phyloP scores from a whole-genome alignment of 2,329 filamentous ascomycete genomes.

The Lomentospora prolificans region DNA sequence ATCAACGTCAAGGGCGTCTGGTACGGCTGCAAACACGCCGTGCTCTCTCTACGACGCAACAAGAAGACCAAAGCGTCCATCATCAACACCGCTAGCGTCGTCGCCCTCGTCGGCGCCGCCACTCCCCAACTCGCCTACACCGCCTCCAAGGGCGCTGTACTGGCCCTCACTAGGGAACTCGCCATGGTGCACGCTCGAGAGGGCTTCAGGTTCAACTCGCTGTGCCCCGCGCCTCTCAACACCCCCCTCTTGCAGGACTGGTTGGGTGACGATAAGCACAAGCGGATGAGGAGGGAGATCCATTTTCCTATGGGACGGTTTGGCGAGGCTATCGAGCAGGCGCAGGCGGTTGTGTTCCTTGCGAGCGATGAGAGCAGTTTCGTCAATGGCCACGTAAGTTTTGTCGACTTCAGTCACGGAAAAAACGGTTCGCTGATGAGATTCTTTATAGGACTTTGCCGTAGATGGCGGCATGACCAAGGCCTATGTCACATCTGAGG shows the following conservation, averaged over 20 bases:
- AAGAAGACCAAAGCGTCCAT: slow-evolving; percentile 71
- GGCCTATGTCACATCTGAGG: slow-evolving; percentile 24
- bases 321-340: slow-evolving; percentile 69
- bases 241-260: slow-evolving; percentile 72
- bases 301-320: slow-evolving; percentile 69
- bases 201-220: slow-evolving; percentile 77
- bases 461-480: slow-evolving; percentile 64
- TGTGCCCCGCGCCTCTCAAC: slow-evolving; percentile 87
- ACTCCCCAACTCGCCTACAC: slow-evolving; percentile 90
- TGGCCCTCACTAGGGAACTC: slow-evolving; percentile 81
- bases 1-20: slow-evolving; percentile 99
- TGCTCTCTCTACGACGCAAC: slow-evolving; percentile 69
- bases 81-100: slow-evolving; percentile 87
- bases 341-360: slow-evolving; percentile 63
- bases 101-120: slow-evolving; percentile 76
- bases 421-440: not conserved
- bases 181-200: slow-evolving; percentile 89
- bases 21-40: slow-evolving; percentile 88
- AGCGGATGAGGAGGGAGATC: slow-evolving; percentile 61
- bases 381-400: slow-evolving; percentile 46
- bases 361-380: slow-evolving; percentile 68
- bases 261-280: slow-evolving; percentile 61
- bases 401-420: too few species aligned
- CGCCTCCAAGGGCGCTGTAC: slow-evolving; percentile 83
- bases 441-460: slow-evolving; percentile 46